Evolutionary conservation across 176 grass and related monocot species (phyloP).

Genomic region (Thalia dealbata): DNA sequence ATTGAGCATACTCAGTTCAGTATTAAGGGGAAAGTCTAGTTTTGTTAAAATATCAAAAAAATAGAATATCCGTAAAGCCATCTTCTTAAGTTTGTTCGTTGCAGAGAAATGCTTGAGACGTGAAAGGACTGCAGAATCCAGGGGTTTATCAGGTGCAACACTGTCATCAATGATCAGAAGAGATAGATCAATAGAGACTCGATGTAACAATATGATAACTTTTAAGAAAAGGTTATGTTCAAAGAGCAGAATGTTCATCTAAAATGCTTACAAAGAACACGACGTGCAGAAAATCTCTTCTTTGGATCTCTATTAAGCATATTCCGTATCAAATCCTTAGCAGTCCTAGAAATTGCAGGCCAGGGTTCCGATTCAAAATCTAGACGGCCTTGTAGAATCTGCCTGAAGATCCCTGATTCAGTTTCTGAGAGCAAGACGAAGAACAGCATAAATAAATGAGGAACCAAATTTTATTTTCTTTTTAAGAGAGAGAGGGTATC

Average conservation of each 20-base stretch:
- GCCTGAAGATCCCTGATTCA: slow-evolving; percentile 96
- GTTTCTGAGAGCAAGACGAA: slow-evolving; percentile 56
- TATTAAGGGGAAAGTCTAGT: neutral
- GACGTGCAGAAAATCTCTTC: slow-evolving; percentile 67
- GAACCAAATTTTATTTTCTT: too few relatives aligned
- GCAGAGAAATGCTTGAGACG: slow-evolving; percentile 96
- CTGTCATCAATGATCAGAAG: slow-evolving; percentile 76
- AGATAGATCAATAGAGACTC: slow-evolving; percentile 17
- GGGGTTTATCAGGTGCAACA: slow-evolving; percentile 88
- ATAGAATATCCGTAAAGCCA: slow-evolving; percentile 74
- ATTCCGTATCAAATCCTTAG: slow-evolving; percentile 84
- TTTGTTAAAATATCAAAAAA: slow-evolving; percentile 2
- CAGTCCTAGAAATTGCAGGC: slow-evolving; percentile 82
- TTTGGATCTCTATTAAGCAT: slow-evolving; percentile 87
- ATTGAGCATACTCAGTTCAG: neutral
- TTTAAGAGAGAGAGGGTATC: too few relatives aligned
- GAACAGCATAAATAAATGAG: neutral
- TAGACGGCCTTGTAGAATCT: slow-evolving; percentile 82
- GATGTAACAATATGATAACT: too few relatives aligned
- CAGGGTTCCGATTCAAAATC: slow-evolving; percentile 98
- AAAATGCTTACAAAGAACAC: slow-evolving; percentile 80
- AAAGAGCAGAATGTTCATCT: neutral
- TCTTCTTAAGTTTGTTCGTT: slow-evolving; percentile 99
- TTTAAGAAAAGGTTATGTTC: neutral
- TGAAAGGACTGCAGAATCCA: slow-evolving; percentile 98